Percentiles rank a stretch among this genome's conserved stretches.
phyloP scores from a whole-genome alignment of 164 flowering plant genomes.

The Vitis riparia region DNA sequence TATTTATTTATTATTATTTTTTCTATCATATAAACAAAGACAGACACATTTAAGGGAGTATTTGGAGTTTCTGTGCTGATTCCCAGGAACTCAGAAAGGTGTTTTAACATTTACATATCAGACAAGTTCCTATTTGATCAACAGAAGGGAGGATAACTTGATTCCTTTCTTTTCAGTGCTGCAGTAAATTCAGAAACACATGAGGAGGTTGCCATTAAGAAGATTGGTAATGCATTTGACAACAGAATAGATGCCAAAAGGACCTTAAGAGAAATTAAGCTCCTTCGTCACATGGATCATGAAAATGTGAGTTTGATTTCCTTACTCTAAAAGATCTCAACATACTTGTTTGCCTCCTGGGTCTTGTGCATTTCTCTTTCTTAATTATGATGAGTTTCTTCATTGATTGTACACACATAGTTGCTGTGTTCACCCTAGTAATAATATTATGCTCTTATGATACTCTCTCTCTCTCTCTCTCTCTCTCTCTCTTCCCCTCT shows the following conservation, averaged over 20 bases:
- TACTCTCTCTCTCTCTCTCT: no score
- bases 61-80: no score
- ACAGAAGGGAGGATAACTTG: neutral
- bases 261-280: conserved; percentile 65
- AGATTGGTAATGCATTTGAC: conserved; percentile 70
- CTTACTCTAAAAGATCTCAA: neutral
- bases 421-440: no score
- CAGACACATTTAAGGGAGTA: no score
- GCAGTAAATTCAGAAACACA: conserved; percentile 60
- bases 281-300: conserved; percentile 65
- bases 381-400: neutral
- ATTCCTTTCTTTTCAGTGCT: conserved; percentile 37
- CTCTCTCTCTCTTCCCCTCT: no score
- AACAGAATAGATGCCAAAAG: conserved; percentile 64
- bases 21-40: no score
- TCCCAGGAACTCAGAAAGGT: no score
- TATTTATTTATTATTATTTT: no score
- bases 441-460: no score
- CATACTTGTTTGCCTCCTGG: neutral
- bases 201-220: conserved; percentile 67
- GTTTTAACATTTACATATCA: no score
- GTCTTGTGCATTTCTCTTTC: neutral
- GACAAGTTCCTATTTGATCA: neutral
- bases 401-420: no score
- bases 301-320: conserved; percentile 43